Evolutionary conservation across 257 asterid genomes (phyloP).

Genomic region (Echites panduratus): DNA sequence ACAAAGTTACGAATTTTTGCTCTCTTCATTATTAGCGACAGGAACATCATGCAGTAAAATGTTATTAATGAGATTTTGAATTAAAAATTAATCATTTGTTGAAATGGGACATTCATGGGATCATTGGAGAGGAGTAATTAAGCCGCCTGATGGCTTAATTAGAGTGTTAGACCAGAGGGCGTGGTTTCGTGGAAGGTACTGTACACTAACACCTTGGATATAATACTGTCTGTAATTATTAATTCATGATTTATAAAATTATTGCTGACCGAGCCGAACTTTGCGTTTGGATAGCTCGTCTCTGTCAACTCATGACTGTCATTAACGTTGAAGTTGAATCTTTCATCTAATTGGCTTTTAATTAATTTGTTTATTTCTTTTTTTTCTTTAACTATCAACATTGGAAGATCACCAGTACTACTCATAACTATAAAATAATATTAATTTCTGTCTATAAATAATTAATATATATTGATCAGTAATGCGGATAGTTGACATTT

Average conservation of each 20-base stretch:
- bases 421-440: no score
- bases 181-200: neutral
- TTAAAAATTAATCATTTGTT: no score
- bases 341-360: conserved; percentile 4
- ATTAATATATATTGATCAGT: neutral
- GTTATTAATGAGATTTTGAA: no score
- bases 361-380: neutral
- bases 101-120: no score
- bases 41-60: no score
- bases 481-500: no score
- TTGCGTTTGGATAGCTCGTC: conserved; percentile 22
- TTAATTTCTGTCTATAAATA: neutral
- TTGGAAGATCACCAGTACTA: conserved; percentile 9
- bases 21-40: no score
- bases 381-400: neutral
- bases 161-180: neutral
- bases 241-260: neutral
- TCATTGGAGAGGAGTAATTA: no score
- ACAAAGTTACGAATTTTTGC: no score
- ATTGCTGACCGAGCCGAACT: conserved; percentile 15
- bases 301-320: conserved; percentile 21
- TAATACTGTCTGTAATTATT: neutral
- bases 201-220: neutral
- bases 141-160: neutral
- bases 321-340: conserved; percentile 32